Evolutionary conservation across 192 early-diverging fungal genomes (phyloP).

Genomic region (Blastocladiella britannica): DNA sequence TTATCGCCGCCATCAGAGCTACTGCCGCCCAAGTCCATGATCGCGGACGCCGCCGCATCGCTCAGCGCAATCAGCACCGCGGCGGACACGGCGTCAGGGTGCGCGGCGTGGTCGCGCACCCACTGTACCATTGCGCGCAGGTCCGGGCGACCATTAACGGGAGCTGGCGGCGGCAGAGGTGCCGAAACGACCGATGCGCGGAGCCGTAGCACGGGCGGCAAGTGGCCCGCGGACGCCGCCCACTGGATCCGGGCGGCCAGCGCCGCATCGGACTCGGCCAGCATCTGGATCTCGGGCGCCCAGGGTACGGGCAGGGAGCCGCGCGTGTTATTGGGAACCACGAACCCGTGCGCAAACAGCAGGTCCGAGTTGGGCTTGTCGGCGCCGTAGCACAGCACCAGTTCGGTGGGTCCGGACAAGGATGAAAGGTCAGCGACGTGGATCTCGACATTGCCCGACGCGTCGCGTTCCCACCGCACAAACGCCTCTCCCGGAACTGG

Average conservation of each 20-base stretch:
- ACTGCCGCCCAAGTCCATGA: not conserved
- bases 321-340: not conserved
- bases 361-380: not conserved
- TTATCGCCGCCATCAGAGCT: not conserved
- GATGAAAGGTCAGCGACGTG: too few species aligned
- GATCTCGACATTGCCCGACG: not conserved
- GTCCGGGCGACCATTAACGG: not conserved
- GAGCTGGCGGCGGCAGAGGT: too few species aligned
- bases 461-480: not conserved
- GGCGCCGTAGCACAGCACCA: not conserved
- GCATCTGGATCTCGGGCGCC: not conserved
- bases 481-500: too few species aligned
- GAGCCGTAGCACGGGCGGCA: not conserved
- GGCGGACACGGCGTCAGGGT: too few species aligned
- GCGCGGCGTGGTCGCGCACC: not conserved
- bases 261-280: not conserved
- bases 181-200: too few species aligned
- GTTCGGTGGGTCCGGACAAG: too few species aligned
- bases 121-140: not conserved
- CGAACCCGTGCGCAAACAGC: not conserved
- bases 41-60: not conserved
- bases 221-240: not conserved
- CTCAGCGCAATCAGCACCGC: not conserved
- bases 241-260: not conserved
- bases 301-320: not conserved